A percentile compares a stretch with the other conserved stretches of the same genome.
Conservation (phyloP, 352 stramenopile species). For the Blastocystis sp. region DNA sequence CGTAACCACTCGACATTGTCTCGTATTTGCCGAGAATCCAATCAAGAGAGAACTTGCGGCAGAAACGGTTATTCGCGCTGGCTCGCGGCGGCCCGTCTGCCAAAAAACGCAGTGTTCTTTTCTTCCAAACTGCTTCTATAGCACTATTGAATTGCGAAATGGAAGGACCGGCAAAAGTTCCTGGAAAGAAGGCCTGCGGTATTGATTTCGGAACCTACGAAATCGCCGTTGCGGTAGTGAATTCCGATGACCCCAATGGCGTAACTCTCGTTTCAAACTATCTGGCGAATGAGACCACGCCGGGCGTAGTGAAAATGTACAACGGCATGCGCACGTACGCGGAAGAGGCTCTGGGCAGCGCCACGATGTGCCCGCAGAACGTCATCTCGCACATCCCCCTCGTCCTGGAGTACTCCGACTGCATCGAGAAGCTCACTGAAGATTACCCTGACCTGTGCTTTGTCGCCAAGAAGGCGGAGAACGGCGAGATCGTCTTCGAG, state of each 20-base stretch:
- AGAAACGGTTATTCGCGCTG: neutral
- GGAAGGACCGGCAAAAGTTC: neutral
- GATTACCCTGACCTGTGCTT: constrained; percentile 67
- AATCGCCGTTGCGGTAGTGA: constrained; percentile 48
- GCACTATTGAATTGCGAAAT: neutral
- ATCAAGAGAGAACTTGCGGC: constrained; percentile 10
- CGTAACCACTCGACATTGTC: constrained; percentile 68
- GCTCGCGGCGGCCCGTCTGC: neutral
- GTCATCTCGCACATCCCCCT: constrained; percentile 41
- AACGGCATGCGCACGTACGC: constrained; percentile 27
- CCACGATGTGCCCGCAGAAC: constrained; percentile 51
- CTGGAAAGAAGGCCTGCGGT: constrained; percentile 29
- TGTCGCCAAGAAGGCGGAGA: neutral
- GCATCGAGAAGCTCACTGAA: constrained; percentile 11
- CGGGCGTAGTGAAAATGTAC: constrained; percentile 60
- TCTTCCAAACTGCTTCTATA: constrained; percentile 35
- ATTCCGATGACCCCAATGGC: constrained; percentile 24
- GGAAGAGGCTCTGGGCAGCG: constrained; percentile 44
- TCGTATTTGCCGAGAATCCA: constrained; percentile 15
- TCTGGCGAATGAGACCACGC: constrained; percentile 65
- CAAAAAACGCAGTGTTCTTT: neutral
- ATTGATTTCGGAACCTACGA: constrained; percentile 70
- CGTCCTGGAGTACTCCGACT: constrained; percentile 15
- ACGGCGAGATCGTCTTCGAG: constrained; percentile 20
- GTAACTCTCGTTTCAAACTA: constrained; percentile 44